Evolutionary conservation across 192 early-diverging fungal species (phyloP), one percentile per base, ranked within the genome.

Genomic region (Umbelopsis vinacea): DNA sequence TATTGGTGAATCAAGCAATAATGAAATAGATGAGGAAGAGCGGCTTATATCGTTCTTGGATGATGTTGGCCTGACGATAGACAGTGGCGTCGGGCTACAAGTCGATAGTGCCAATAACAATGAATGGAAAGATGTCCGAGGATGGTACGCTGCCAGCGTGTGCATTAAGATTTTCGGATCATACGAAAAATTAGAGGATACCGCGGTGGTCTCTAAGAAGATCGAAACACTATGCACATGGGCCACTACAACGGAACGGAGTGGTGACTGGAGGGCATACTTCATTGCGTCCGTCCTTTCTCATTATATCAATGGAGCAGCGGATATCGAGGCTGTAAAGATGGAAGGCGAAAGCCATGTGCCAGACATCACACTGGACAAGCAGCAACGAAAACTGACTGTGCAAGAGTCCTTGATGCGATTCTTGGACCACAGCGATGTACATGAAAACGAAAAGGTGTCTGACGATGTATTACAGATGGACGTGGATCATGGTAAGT

Each of bases 141-240:
- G 76, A 6, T 68, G 69, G 57, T n/a, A 29, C 35, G 57, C 57
- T 35, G 33, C 29, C 26, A 63, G 33, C 19, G 57, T 63, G 4
- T 63, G 57, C 14, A 33, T 4, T 14, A 63, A 63, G 14, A 63
- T 63, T 37, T 63, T 63, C 19, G 57, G 57, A 37, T 63, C 57
- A 19, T 19, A 11, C 33, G 33, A 63, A 14, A 29, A 33, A 37
- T 17, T 37, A 4, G 29, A 63, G 19, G 57, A 63, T 35, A 63
- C 57, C 7, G 11, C 11, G 6, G 5, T 26, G 14, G 0, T 37
- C 17, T 63, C 17, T 63, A 63, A 29, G 45, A 85, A 29, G 78
- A 81, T 50, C n/a, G 53, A 80, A 40, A 84, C 75, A 1, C 68
- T 89, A 10, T 89, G 85, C 55, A 73, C 78, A 43, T 89, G 87